These are phyloP conservation scores for Trichocomaceae sp. DNA, from an alignment of 2,329 filamentous ascomycete species.

Conservation along the genomic window DNA sequence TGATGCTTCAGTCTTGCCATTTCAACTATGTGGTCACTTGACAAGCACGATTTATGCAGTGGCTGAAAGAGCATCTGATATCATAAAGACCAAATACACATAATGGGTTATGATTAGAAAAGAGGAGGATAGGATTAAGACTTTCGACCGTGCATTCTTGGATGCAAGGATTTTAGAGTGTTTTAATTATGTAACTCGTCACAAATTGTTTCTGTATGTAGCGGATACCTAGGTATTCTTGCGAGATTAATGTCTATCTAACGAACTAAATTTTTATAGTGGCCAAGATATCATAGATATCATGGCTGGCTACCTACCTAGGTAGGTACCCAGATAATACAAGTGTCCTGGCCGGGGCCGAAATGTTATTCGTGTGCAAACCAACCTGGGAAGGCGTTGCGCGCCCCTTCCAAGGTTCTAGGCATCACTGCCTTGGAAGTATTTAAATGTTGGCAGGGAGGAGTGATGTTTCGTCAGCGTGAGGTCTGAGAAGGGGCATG, in stretches of 20 bases:
- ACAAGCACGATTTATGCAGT: constrained; percentile 15
- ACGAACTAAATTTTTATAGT: no score
- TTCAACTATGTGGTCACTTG: constrained; percentile 14
- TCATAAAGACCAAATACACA: constrained; percentile 3
- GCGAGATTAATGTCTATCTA: not conserved
- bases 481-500: no score
- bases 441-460: no score
- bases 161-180: not conserved
- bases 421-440: no score
- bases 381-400: no score
- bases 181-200: not conserved
- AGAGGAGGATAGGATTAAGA: not conserved
- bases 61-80: constrained; percentile 11
- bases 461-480: no score
- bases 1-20: constrained; percentile 15
- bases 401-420: no score
- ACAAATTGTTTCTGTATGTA: not conserved
- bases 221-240: not conserved
- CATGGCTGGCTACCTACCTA: no score
- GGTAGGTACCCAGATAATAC: no score
- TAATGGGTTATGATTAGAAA: not conserved
- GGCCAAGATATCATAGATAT: no score
- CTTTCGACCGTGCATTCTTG: not conserved
- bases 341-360: no score
- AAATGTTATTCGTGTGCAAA: no score